Base-by-base conservation (phyloP, 495 filamentous ascomycete genomes). In the Hypoxylon perforatum region DNA sequence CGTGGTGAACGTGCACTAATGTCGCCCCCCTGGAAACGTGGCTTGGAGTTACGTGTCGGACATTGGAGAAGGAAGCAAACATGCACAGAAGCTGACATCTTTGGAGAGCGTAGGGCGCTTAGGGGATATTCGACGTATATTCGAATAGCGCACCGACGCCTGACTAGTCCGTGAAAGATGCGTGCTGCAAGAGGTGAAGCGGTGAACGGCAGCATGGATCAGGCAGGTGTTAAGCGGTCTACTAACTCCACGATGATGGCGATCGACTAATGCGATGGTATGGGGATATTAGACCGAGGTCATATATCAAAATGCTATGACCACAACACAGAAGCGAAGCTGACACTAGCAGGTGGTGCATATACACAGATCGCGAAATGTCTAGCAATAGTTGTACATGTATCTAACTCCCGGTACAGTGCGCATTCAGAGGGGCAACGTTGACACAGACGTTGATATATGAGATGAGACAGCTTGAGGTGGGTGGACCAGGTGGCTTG, bases 401-500 rank as follows among this genome's bases (percentile, higher is more conserved):
- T 50, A 46, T 35, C 36, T 28, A 44, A 25, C 38, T 52, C 22
- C 4, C n/a, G 30, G 33, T 45, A 69, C 60, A 48, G 55, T 56
- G 61, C n/a, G 47, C 38, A 22, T 36, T 25, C 10, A 19, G 38
- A 49, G 12, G 36, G 33, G 23, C 17, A 22, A 25, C 51, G 42
- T 28, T 52, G 48, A 54, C 60, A 63, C 15, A n/a, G n/a, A n/a
- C n/a, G n/a, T n/a, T n/a, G n/a, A n/a, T n/a, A n/a, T n/a, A n/a
- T n/a, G n/a, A n/a, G n/a, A 11, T 36, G 39, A 52, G 19, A 60
- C 15, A 58, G 30, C 1, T 7, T 28, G 25, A 28, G 3, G 7
- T n/a, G 21, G 19, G 48, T 33, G 36, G 21, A 28, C 22, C 23
- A 15, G 49, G 66, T 64, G 66, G 66, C 66, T 60, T 69, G 39